Conservation (phyloP, 306 rosid genomes). For the Malus sylvestris region DNA sequence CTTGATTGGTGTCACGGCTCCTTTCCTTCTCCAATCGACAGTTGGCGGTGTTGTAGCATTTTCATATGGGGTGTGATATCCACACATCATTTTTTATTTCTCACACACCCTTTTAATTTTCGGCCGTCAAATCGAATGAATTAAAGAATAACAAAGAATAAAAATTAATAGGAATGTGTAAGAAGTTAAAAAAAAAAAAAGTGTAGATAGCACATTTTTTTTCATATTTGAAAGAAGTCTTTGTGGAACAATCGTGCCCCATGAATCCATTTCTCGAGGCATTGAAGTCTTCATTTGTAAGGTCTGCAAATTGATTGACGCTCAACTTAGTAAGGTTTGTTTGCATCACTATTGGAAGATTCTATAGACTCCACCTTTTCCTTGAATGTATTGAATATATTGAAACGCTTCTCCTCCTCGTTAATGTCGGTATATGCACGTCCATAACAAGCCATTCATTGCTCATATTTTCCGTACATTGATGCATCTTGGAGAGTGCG, state of each 20-base stretch:
- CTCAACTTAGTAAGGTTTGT: neutral
- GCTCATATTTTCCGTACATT: neutral
- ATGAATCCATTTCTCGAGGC: neutral
- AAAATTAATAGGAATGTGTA: no score
- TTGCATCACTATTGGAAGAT: neutral
- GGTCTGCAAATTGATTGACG: neutral
- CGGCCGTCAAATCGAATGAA: no score
- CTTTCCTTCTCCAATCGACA: neutral
- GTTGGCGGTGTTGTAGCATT: neutral
- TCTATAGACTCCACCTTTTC: neutral
- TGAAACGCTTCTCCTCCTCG: neutral
- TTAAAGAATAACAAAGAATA: no score
- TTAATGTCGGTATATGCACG: neutral
- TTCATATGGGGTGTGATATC: no score
- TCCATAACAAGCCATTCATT: neutral
- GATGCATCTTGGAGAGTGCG: neutral
- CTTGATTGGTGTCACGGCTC: neutral
- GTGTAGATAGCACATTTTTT: no score
- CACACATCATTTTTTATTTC: no score
- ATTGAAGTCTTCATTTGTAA: neutral
- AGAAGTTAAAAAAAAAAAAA: no score
- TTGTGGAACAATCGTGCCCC: neutral
- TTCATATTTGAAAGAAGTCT: neutral
- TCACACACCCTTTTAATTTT: no score
- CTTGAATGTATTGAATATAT: no score